phyloP scores from a whole-genome alignment of 306 rosid genomes.

The Cucurbita ficifolia region DNA sequence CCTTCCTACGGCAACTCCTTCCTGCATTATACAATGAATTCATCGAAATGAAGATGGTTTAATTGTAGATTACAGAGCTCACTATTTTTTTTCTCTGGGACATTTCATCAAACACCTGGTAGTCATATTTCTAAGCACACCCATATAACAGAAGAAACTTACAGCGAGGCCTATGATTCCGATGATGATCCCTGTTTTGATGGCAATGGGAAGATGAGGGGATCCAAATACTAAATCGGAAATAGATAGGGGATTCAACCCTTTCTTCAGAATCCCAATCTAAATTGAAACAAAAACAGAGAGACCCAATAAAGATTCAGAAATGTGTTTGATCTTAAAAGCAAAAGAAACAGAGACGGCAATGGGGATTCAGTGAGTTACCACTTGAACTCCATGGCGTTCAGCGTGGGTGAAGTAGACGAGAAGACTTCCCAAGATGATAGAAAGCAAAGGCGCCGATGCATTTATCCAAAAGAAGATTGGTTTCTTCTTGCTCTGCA shows the following conservation, averaged over 20 bases:
- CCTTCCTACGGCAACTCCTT: slow-evolving; percentile 46
- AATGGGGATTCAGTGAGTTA: background rate
- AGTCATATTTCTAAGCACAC: background rate
- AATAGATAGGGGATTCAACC: slow-evolving; percentile 29
- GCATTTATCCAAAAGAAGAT: slow-evolving; percentile 36
- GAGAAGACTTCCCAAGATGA: slow-evolving; percentile 27
- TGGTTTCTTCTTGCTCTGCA: slow-evolving; percentile 28
- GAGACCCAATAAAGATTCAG: background rate
- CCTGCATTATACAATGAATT: slow-evolving; percentile 12
- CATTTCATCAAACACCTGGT: background rate
- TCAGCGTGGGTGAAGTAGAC: slow-evolving; percentile 34
- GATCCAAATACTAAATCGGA: slow-evolving; percentile 25
- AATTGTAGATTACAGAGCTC: background rate
- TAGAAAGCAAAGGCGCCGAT: slow-evolving; percentile 28
- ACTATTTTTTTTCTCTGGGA: background rate
- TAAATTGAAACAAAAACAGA: background rate
- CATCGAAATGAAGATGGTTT: background rate
- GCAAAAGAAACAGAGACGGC: background rate
- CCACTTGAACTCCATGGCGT: slow-evolving; percentile 32
- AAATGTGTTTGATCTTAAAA: background rate
- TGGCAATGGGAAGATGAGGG: slow-evolving; percentile 13
- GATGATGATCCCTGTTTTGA: slow-evolving; percentile 35
- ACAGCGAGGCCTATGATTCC: slow-evolving; percentile 42
- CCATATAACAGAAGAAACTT: slow-evolving; percentile 1
- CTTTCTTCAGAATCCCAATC: slow-evolving; percentile 40